Evolutionary conservation across 1,139 yeast species (phyloP), one percentile per base, ranked within the genome.

Genomic region (Yamadazyma songkhlaensis): DNA sequence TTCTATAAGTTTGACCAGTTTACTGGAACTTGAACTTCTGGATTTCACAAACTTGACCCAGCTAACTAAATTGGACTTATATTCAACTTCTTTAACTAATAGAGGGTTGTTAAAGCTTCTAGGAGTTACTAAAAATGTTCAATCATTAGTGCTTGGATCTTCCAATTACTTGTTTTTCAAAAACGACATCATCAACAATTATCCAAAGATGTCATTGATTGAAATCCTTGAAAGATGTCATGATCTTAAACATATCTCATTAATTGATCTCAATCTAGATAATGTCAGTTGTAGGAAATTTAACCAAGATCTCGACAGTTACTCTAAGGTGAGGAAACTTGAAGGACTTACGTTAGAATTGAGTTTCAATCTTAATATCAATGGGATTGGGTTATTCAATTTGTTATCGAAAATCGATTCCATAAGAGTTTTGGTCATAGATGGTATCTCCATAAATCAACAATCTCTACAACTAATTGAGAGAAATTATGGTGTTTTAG

Each of bases 361-460:
- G 9, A 65, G 74, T 41, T 68, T 64, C 40, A 65, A 69, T 40
- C 42, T 39, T 3, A 55, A 49, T 31, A 50, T 70, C 4, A 64
- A 64, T 37, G 76, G 76, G 0, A 56, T 64, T 15, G 73, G 74
- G 2, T 49, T 70, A n/a, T 56, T 70, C 39, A 60, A 57, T 37
- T 46, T 69, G 11, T 57, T 67, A 22, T 42, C 43, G 17, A 42
- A 44, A 17, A 47, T 42, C 35, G 36, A 24, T 5, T 12, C 23
- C 13, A 37, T 67, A 9, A 55, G 58, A 1, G 47, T 45, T 14
- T 48, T 70, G 23, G 41, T 57, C 2, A 40, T 70, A 6, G 64
- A 69, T 48, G 76, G 76, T 0, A 42, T 65, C 10, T 64, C 61
- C 6, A 51, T 70, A 21, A 60, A 59, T 36, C 46, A 47, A 24